Conservation (phyloP, 352 stramenopile species). For the Globisporangium carolinianum region DNA sequence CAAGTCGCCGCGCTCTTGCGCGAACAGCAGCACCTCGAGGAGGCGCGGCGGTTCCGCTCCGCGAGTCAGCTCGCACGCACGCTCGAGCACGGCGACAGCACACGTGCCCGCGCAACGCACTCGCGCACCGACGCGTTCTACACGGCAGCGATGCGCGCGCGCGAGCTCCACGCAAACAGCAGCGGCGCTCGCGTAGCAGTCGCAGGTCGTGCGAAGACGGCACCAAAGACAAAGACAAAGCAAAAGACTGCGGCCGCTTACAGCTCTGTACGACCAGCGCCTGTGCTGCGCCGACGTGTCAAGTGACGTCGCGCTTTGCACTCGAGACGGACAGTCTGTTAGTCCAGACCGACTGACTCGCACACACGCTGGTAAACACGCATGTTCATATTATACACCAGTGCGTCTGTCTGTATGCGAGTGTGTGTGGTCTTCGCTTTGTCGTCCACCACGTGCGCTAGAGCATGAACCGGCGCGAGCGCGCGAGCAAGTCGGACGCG, state of each 20-base stretch:
- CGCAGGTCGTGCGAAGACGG: too few relatives aligned
- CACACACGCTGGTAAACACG: too few relatives aligned
- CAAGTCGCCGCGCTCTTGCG: conserved; percentile 44
- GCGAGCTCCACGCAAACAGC: conserved; percentile 16
- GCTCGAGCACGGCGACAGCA: conserved; percentile 31
- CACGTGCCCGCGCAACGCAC: conserved; percentile 6
- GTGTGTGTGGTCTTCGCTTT: too few relatives aligned
- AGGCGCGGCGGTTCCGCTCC: conserved; percentile 52
- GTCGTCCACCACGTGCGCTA: conserved; percentile 6
- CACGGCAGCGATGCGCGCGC: conserved; percentile 57
- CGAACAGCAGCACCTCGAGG: conserved; percentile 52
- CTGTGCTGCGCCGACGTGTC: conserved; percentile 1
- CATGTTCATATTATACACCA: too few relatives aligned
- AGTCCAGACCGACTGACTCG: too few relatives aligned
- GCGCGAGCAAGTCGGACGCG: conserved; percentile 54
- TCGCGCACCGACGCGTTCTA: conserved; percentile 53
- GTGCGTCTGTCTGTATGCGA: too few relatives aligned
- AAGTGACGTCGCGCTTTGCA: not conserved
- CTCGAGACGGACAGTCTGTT: too few relatives aligned
- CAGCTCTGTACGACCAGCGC: conserved; percentile 1
- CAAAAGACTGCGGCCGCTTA: not conserved
- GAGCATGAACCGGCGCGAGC: conserved; percentile 51
- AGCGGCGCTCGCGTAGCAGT: too few relatives aligned
- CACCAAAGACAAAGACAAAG: not conserved
- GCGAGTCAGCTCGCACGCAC: conserved; percentile 29